A percentile compares a stretch with the other conserved stretches of the same genome.
Conservation (phyloP, 2,329 filamentous ascomycete genomes). For the Akanthomyces muscarius region DNA sequence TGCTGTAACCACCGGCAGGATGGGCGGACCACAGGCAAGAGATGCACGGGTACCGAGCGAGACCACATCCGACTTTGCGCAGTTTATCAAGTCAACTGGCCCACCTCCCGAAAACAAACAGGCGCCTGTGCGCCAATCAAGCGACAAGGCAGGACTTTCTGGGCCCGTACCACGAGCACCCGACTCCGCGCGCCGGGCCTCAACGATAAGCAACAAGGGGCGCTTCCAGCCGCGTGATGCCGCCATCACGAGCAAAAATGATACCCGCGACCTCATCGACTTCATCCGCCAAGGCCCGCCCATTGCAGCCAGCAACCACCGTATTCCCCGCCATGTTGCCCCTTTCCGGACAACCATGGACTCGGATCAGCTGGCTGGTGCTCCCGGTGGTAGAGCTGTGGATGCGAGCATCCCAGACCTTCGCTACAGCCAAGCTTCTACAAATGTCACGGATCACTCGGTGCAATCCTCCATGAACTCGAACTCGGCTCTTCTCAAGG, state of each 20-base stretch:
- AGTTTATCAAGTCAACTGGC: conserved; percentile 84
- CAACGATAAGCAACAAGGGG: conserved; percentile 41
- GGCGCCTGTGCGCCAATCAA: conserved; percentile 34
- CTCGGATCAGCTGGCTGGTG: conserved; percentile 66
- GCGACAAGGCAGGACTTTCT: conserved; percentile 8
- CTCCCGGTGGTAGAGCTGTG: conserved; percentile 51
- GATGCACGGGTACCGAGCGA: conserved; percentile 70
- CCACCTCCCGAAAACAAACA: conserved; percentile 37
- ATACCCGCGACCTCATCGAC: conserved; percentile 85
- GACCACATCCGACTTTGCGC: conserved; percentile 76
- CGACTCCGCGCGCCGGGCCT: conserved; percentile 31
- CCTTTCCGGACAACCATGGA: conserved; percentile 84
- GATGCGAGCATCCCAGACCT: conserved; percentile 55
- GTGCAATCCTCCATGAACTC: conserved; percentile 69
- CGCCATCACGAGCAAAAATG: conserved; percentile 55
- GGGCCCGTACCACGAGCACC: conserved; percentile 25
- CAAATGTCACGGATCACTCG: conserved; percentile 54
- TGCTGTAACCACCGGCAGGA: conserved; percentile 22
- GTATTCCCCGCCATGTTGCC: conserved; percentile 77
- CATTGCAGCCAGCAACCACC: conserved; percentile 49
- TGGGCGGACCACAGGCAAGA: conserved; percentile 45
- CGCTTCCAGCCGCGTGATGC: conserved; percentile 71
- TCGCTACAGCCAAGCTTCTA: conserved; percentile 54
- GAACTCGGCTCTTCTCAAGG: conserved; percentile 61
- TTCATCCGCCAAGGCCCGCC: conserved; percentile 89